Evolutionary conservation across 768 basidiomycete genomes (phyloP), one percentile per base, ranked within the genome.

Genomic region (Leucocoprinus birnbaumii): DNA sequence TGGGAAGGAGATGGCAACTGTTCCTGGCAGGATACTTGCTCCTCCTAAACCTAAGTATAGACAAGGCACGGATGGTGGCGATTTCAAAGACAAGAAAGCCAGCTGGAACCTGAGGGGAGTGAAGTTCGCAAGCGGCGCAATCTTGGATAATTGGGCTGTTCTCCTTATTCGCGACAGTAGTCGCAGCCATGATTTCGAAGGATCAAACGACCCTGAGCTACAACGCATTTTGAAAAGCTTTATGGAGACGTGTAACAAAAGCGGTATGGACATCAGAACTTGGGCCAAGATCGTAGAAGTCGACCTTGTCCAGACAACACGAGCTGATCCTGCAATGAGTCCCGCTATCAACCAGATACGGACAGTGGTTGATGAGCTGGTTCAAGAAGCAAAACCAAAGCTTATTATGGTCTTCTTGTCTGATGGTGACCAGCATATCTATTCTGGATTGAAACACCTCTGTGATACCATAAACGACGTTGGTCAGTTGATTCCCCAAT

Each of bases 61-160:
- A 42, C 74, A 67, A 51, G 66, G 48, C 48, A 65, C 78, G n/a
- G 81, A 90, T 53, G 54, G 38, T 48, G 13, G 26, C 22, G 46
- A 42, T 24, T 55, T 48, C 26, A 48, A 21, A 34, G 40, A 18
- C 22, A 78, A 75, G 27, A 78, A 81, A n/a, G 91, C 87, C 0
- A 81, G 82, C 60, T 93, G 91, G 91, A 93, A 92, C 58, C 71
- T 92, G 55, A 79, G 79, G 46, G 74, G 77, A 41, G 77, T 87
- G 61, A 82, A 78, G 60, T 92, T 92, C 62, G 70, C 80, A 2
- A 68, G 65, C 22, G 87, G 87, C 9, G 82, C 74, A 6, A 68
- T 61, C 11, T 66, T 93, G 47, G 71, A 72, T 21, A 80, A 79
- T 21, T 91, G 89, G 87, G 80, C 76, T 1, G 85, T 91, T 10